A percentile compares a stretch with the other conserved stretches of the same genome.
phyloP scores from a whole-genome alignment of 805 yeast genomes.

The Saccharomyces eubayanus region DNA sequence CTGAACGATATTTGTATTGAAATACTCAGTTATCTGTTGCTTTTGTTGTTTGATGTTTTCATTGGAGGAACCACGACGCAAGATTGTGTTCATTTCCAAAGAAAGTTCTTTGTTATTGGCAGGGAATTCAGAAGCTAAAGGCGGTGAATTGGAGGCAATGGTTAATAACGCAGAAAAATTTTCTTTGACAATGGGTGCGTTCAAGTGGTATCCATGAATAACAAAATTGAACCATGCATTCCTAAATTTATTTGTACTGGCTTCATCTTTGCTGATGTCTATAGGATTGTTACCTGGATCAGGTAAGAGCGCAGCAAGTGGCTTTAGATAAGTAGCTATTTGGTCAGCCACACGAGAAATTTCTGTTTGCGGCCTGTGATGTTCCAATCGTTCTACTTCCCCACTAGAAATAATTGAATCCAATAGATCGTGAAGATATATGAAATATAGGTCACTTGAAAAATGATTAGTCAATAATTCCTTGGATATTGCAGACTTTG shows the following conservation, averaged over 20 bases:
- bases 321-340: constrained; percentile 55
- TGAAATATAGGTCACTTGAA: constrained; percentile 38
- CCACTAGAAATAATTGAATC: constrained; percentile 66
- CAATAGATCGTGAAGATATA: constrained; percentile 59
- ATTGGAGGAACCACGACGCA: constrained; percentile 82
- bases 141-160: constrained; percentile 83
- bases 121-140: constrained; percentile 72
- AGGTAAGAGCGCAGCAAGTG: constrained; percentile 72
- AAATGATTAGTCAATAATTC: constrained; percentile 24
- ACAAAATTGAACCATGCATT: constrained; percentile 93
- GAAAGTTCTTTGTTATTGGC: constrained; percentile 85
- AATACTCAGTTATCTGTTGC: constrained; percentile 38
- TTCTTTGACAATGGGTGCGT: constrained; percentile 45
- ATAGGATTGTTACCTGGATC: constrained; percentile 39
- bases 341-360: constrained; percentile 63
- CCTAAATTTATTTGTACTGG: constrained; percentile 54
- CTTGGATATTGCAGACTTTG: constrained; percentile 41
- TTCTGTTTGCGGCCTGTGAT: constrained; percentile 70
- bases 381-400: constrained; percentile 65
- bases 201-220: constrained; percentile 75
- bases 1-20: constrained; percentile 41
- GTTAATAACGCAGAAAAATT: constrained; percentile 44
- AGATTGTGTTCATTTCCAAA: constrained; percentile 80
- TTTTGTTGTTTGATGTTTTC: constrained; percentile 71
- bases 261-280: constrained; percentile 34